Percentiles rank a stretch among this genome's conserved stretches.
These are phyloP conservation scores for Ophiocordyceps camponoti-saundersi DNA, from an alignment of 2,329 filamentous ascomycete genomes.

Conservation along the genomic window DNA sequence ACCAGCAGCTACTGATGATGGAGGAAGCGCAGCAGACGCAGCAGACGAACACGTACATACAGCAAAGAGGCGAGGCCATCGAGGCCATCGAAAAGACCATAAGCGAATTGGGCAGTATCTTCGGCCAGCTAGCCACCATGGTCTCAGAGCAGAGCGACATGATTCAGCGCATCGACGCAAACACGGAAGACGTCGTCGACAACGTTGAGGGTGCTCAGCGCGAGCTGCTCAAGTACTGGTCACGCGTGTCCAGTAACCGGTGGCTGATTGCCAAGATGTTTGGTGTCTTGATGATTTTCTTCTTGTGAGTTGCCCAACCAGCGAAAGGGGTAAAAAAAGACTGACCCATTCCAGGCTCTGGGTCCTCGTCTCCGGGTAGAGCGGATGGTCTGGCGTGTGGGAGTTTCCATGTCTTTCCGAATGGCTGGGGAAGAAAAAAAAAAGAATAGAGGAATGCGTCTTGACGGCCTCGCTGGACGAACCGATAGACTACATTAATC, in stretches of 20 bases:
- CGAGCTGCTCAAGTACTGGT: constrained; percentile 95
- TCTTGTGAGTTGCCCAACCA: constrained; percentile 31
- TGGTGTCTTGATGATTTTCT: constrained; percentile 87
- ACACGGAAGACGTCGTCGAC: constrained; percentile 94
- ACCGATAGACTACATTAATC: background rate
- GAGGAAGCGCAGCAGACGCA: constrained; percentile 81
- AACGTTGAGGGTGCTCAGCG: constrained; percentile 95
- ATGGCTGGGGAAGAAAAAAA: too few relatives aligned
- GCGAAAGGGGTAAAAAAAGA: background rate
- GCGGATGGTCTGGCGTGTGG: background rate
- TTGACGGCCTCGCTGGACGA: background rate
- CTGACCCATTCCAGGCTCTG: constrained; percentile 15
- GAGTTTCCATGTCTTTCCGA: background rate
- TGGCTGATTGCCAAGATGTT: constrained; percentile 78
- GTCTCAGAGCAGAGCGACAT: constrained; percentile 94
- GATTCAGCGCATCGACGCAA: constrained; percentile 93
- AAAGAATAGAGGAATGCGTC: background rate
- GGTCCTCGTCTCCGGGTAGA: constrained; percentile 19
- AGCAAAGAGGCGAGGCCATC: constrained; percentile 86
- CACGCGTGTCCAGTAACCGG: constrained; percentile 78
- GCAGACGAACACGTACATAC: constrained; percentile 73
- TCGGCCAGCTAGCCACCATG: constrained; percentile 90
- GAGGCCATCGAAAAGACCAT: constrained; percentile 96
- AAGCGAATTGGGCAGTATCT: constrained; percentile 74
- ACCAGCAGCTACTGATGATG: constrained; percentile 75